Evolutionary conservation across 305 asterid genomes (phyloP).

Genomic region (Fraxinus velutina): DNA sequence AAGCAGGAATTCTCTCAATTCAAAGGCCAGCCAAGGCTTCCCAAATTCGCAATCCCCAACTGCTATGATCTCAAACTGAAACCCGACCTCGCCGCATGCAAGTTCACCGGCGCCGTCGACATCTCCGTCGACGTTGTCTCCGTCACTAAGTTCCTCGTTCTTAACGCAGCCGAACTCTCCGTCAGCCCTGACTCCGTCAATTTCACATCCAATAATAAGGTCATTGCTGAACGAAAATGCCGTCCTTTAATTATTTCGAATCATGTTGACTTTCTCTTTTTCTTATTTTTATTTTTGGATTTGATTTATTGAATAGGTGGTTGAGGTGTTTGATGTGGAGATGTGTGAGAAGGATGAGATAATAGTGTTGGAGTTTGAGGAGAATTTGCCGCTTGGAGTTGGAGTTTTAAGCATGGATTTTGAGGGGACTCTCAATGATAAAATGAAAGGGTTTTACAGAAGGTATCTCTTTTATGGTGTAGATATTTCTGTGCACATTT

Average conservation of each 20-base stretch:
- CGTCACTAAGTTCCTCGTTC: constrained; percentile 67
- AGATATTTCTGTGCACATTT: not conserved
- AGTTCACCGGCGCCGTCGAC: constrained; percentile 66
- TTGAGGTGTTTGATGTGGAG: constrained; percentile 54
- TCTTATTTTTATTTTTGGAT: not conserved
- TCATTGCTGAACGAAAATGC: constrained; percentile 14
- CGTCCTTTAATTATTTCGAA: not conserved
- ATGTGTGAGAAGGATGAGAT: constrained; percentile 70
- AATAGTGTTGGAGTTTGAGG: constrained; percentile 64
- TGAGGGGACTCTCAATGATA: constrained; percentile 78
- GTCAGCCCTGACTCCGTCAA: constrained; percentile 50
- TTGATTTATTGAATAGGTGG: constrained; percentile 39
- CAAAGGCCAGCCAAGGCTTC: constrained; percentile 78
- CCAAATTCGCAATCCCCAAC: constrained; percentile 73
- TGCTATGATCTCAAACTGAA: constrained; percentile 73
- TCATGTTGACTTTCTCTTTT: not conserved
- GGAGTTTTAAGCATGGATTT: constrained; percentile 68
- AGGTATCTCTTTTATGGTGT: constrained; percentile 41
- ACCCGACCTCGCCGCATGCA: constrained; percentile 76
- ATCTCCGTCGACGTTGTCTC: constrained; percentile 64
- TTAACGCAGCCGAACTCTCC: constrained; percentile 79
- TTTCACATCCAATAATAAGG: constrained; percentile 52
- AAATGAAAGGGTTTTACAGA: constrained; percentile 97
- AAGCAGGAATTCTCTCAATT: constrained; percentile 43
- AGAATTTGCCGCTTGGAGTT: constrained; percentile 61